Conservation (phyloP, 2,329 filamentous ascomycete species). For the Aspergillus neotritici region DNA sequence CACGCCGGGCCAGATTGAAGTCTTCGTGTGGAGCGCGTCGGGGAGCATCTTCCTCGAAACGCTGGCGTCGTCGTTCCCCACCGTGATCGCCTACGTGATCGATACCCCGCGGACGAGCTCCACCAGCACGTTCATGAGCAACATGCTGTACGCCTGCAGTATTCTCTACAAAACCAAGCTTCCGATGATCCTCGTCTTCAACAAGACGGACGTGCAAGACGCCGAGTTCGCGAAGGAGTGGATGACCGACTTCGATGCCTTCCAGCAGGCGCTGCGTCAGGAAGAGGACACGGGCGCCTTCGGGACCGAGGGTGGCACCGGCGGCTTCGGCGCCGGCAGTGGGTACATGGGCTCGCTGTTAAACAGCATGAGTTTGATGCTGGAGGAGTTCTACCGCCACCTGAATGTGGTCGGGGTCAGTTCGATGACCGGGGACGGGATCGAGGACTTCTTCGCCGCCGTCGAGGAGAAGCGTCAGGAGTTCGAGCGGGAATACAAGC, state of each 20-base stretch:
- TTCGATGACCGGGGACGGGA: constrained; percentile 82
- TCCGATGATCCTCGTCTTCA: constrained; percentile 98
- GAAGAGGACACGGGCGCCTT: constrained; percentile 76
- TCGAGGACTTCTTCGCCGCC: constrained; percentile 89
- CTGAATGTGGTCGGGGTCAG: constrained; percentile 89
- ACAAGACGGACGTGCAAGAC: constrained; percentile 95
- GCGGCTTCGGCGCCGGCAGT: constrained; percentile 62
- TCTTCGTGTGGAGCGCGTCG: constrained; percentile 96
- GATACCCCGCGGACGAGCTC: constrained; percentile 91
- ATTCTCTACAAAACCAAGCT: constrained; percentile 98
- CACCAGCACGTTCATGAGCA: constrained; percentile 98
- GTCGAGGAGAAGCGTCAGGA: constrained; percentile 82
- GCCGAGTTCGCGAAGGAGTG: constrained; percentile 90
- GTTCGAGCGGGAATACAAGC: constrained; percentile 84
- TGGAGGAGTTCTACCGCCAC: constrained; percentile 96
- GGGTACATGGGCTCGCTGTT: constrained; percentile 95
- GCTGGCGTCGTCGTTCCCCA: constrained; percentile 88
- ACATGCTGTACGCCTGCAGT: constrained; percentile 98
- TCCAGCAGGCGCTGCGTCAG: constrained; percentile 74
- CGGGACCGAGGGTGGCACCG: constrained; percentile 60
- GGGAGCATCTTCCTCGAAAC: constrained; percentile 91
- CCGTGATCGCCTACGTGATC: constrained; percentile 94
- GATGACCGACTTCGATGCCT: constrained; percentile 99
- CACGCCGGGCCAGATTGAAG: constrained; percentile 96
- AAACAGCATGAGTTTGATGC: constrained; percentile 95